Evolutionary conservation across 176 grass and related monocot species (phyloP), one percentile per base, ranked within the genome.

Genomic region (Tillandsia fasciculata): DNA sequence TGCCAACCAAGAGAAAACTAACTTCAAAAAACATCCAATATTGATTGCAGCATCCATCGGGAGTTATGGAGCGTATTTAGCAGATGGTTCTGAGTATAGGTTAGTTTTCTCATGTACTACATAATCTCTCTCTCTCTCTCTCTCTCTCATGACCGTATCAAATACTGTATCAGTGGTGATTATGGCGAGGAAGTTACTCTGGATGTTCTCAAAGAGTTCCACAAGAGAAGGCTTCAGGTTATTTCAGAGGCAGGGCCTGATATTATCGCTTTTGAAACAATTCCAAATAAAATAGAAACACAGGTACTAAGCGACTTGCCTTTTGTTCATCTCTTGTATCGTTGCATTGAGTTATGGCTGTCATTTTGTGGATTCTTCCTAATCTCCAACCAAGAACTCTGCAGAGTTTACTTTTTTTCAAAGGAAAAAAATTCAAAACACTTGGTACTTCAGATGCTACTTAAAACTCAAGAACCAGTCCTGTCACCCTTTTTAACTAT

Each of bases 61-160:
- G 52, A 74, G 83, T 73, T 86, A 86, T 65, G 83, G 83, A 64
- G 83, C 83, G 57, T 86, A 81, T 65, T 77, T 86, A 49, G 83
- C 83, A 13, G 83, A 86, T 74, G 83, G 83, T 50, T 86, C 83
- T 56, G 83, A 86, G 23, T 86, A 86, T 64, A 86, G 69, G 83
- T 86, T 12, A 15, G 12, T 18, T 53, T 51, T 70, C 9, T 8
- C 52, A 29, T 20, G 17, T 17, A 53, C 42, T 17, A 17, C 54
- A 26, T 28, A n/a, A 52, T 58, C 12, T 24, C 54, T 66, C 2
- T 13, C 51, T 78, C 10, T 17, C 27, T 42, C 61, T 56, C 65
- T 69, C 18, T 11, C 76, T 50, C 50, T 53, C 42, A 67, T 53
- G 51, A 54, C 15, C 67, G 22, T 59, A 80, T 47, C 63, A 12